These are phyloP conservation scores for Aspergillus mulundensis DNA, from an alignment of 495 filamentous ascomycete genomes.

Conservation along the genomic window DNA sequence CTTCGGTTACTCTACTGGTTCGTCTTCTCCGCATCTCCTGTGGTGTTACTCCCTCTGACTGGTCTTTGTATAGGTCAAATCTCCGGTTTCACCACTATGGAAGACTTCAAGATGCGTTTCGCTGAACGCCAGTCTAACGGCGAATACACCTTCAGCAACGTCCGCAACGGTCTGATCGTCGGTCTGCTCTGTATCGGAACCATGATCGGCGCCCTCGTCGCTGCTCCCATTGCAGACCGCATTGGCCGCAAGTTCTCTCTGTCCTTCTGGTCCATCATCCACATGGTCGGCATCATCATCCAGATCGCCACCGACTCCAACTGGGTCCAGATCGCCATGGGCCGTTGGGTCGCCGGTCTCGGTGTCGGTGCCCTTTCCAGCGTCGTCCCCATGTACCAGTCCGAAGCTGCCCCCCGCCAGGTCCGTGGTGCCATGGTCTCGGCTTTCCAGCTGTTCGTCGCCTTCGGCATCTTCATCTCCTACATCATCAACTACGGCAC, in stretches of 20 bases:
- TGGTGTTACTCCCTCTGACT: not conserved
- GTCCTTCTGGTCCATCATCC: slow-evolving; percentile 55
- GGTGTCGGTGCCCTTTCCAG: slow-evolving; percentile 70
- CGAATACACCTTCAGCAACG: slow-evolving; percentile 49
- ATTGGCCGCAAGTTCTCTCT: slow-evolving; percentile 52
- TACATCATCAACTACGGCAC: slow-evolving; percentile 82
- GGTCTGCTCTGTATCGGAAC: slow-evolving; percentile 63
- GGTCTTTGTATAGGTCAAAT: slow-evolving; percentile 42
- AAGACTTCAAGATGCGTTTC: slow-evolving; percentile 47
- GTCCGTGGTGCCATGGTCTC: slow-evolving; percentile 66
- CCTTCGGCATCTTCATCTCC: slow-evolving; percentile 78
- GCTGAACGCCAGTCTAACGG: slow-evolving; percentile 33
- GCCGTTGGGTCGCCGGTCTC: slow-evolving; percentile 59
- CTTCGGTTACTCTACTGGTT: slow-evolving; percentile 68
- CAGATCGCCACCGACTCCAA: slow-evolving; percentile 56
- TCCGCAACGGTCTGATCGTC: slow-evolving; percentile 54
- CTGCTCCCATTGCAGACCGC: slow-evolving; percentile 52
- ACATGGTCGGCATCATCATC: slow-evolving; percentile 65
- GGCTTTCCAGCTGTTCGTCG: slow-evolving; percentile 83
- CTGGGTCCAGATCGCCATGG: slow-evolving; percentile 53
- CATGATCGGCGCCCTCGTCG: slow-evolving; percentile 62
- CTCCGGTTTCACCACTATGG: slow-evolving; percentile 59
- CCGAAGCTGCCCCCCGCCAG: slow-evolving; percentile 60
- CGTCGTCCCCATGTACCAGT: slow-evolving; percentile 70
- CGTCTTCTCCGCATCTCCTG: not conserved